Evolutionary conservation across 768 basidiomycete genomes (phyloP), one percentile per base, ranked within the genome.

Genomic region (Melanogaster broomeanus): DNA sequence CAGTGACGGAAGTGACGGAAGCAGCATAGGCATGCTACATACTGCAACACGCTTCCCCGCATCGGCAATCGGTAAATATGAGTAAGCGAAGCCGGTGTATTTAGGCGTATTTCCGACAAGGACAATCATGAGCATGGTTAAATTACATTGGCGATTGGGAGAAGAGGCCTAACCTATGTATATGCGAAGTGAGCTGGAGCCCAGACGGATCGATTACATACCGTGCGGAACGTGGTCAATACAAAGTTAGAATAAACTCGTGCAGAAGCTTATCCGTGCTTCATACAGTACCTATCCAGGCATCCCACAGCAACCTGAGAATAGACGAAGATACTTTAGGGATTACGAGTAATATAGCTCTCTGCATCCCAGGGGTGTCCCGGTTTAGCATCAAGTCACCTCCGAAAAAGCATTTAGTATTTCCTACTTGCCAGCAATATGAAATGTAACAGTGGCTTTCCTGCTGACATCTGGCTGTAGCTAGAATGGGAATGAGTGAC

Each of bases 51-150:
- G 24, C 39, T n/a, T 30, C 49, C 42, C 24, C 42, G 9, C 24
- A 15, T 9, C 54, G 55, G 55, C 22, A 30, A 39, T 35, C 22
- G 39, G 7, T 1, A 28, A 24, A 12, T 9, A 49, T 16, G 15
- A 31, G 39, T 46, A 18, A 45, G 48, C 45, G 56, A 22, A 34
- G 51, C 59, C 60, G 51, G 42, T 27, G 48, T 43, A 30, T 39
- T n/a, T n/a, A 38, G 45, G 52, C 34, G 25, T 39, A 16, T 8
- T 15, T 2, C 3, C 9, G 25, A 25, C 8, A 13, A 25, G 15
- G 48, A 22, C 22, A 24, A 12, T 4, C n/a, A n/a, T n/a, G n/a
- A n/a, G n/a, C n/a, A n/a, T n/a, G n/a, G n/a, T n/a, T n/a, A n/a
- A n/a, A 34, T 34, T 34, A 34, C 33, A 34, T 34, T 37, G 35